Base-by-base conservation (phyloP, 1,284 basidiomycete species). In the Ustilago nuda region DNA sequence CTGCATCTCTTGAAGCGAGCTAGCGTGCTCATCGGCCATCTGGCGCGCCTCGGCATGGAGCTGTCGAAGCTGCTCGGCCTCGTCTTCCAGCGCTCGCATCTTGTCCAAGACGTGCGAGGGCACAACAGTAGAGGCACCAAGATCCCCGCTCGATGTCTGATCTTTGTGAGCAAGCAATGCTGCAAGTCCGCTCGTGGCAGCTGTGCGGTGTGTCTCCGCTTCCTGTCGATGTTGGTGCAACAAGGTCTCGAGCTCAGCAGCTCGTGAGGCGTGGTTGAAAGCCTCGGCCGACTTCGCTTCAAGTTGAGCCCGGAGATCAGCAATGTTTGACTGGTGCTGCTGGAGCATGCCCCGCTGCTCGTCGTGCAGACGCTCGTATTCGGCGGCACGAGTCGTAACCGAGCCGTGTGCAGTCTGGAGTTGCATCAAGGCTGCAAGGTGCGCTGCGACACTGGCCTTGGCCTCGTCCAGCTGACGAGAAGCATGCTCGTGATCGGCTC, bases 351-450 rank as follows among this genome's bases (percentile, higher is more conserved):
- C 72, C 45, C 79, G 80, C 61, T 85, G 82, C 56, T 82, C 79
- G 4, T 65, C 41, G 86, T 93, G 92, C 79, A 93, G 89, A 8
- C 88, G 84, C 82, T 97, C 93, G 45, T 95, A 89, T 86, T 98
- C 95, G 19, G 91, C 89, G 1, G 92, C 89, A n/a, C 94, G 91
- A 4, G 89, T 87, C 4, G 92, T 91, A 9, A 94, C 91, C 0
- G 93, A 90, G 50, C 90, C 88, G 57, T 99, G 88, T 0, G 94
- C 94, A 13, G 88, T 87, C 59, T 93, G 92, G 5, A 94, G 91
- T 87, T 97, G 93, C 57, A 94, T 93, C 61, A 99, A 88, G 1
- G 94, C 91, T 30, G 91, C 90, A 33, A 96, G 87, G 85, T 98
- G 94, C 79, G 94, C 92, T 57, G 94, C 93, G 35, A 94, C 88